Evolutionary conservation across 1,284 basidiomycete genomes (phyloP).

Genomic region (Rugosomyces carneus): DNA sequence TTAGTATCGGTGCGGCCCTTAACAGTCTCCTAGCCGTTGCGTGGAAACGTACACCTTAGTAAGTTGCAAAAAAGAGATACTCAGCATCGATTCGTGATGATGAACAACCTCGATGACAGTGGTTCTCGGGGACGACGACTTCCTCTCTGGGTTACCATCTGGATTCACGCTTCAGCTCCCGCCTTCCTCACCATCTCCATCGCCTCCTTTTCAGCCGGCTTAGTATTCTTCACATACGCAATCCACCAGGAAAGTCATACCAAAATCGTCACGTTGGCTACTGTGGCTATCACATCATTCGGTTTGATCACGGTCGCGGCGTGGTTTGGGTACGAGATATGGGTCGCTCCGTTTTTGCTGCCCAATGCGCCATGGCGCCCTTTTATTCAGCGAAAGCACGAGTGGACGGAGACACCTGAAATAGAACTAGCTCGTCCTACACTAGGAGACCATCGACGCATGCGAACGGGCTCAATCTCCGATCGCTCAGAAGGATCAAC

Average conservation of each 20-base stretch:
- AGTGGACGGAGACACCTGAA: neutral
- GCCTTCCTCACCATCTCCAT: slow-evolving; percentile 46
- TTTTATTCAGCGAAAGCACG: slow-evolving; percentile 4
- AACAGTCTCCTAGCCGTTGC: slow-evolving; percentile 49
- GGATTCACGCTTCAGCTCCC: slow-evolving; percentile 14
- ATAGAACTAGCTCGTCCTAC: neutral
- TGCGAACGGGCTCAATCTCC: slow-evolving; percentile 5
- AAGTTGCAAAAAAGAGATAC: too few species aligned
- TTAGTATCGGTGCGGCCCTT: slow-evolving; percentile 54
- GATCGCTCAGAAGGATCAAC: slow-evolving; percentile 5
- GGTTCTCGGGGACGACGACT: slow-evolving; percentile 10
- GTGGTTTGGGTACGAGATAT: slow-evolving; percentile 17
- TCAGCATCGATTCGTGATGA: too few species aligned
- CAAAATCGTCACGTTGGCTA: slow-evolving; percentile 11
- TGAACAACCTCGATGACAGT: too few species aligned
- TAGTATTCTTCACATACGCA: slow-evolving; percentile 48
- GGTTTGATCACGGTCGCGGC: slow-evolving; percentile 7
- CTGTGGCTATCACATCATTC: slow-evolving; percentile 12
- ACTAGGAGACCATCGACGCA: neutral
- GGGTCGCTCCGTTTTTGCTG: slow-evolving; percentile 12
- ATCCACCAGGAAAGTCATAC: slow-evolving; percentile 28
- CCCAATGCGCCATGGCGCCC: slow-evolving; percentile 8
- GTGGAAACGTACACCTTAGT: slow-evolving; percentile 59
- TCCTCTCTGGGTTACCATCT: slow-evolving; percentile 7
- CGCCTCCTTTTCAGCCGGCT: slow-evolving; percentile 36